Percentiles rank a stretch among this genome's conserved stretches.
phyloP scores from a whole-genome alignment of 148 eudicot species.

The Dianthus caryophyllus region DNA sequence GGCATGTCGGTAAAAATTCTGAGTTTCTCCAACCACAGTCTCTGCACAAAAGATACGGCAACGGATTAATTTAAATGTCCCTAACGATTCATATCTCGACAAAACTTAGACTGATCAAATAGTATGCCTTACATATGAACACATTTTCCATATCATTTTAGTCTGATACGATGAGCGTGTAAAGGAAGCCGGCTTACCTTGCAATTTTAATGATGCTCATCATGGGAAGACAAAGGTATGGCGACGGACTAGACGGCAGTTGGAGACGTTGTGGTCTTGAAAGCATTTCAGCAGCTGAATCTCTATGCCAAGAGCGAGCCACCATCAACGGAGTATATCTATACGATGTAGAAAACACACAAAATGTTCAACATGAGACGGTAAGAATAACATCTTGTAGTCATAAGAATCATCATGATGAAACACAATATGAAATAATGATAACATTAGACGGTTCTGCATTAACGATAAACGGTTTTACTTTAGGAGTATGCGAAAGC shows the following conservation, averaged over 20 bases:
- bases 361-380: not conserved
- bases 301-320: slow-evolving; percentile 41
- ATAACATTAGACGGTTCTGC: not conserved
- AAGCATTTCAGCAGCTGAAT: slow-evolving; percentile 32
- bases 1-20: slow-evolving; percentile 36
- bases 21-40: slow-evolving; percentile 74
- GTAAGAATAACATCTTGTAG: not conserved
- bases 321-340: slow-evolving; percentile 45
- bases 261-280: slow-evolving; percentile 20
- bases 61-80: slow-evolving; percentile 5
- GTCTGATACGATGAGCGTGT: not conserved
- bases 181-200: slow-evolving; percentile 22
- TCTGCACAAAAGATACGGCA: slow-evolving; percentile 33
- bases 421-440: too few species aligned
- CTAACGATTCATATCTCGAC: not conserved
- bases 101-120: not conserved
- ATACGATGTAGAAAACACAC: slow-evolving; percentile 9
- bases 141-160: not conserved
- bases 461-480: not conserved
- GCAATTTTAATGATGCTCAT: slow-evolving; percentile 45
- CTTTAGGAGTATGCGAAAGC: not conserved
- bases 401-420: not conserved
- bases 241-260: slow-evolving; percentile 25
- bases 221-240: slow-evolving; percentile 35
- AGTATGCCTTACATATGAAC: not conserved